Evolutionary conservation across 306 rosid species (phyloP).

Genomic region (Lablab purpureus): DNA sequence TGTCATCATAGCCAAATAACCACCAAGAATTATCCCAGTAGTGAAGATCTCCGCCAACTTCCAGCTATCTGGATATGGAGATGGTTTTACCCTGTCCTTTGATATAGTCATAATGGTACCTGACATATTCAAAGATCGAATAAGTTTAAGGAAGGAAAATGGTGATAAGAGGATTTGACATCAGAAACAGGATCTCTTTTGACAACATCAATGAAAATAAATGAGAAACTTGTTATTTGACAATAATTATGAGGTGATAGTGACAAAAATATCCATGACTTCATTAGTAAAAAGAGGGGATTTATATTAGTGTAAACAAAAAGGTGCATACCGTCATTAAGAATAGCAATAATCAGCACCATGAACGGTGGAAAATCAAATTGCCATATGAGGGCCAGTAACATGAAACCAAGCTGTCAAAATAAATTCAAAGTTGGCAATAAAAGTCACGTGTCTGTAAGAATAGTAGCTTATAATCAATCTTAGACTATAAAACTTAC

Average conservation of each 20-base stretch:
- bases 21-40: conserved; percentile 82
- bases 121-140: conserved; percentile 39
- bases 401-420: conserved; percentile 89
- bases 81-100: conserved; percentile 89
- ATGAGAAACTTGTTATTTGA: background rate
- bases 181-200: background rate
- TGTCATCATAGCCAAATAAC: conserved; percentile 90
- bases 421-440: conserved; percentile 33
- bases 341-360: conserved; percentile 90
- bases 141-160: background rate
- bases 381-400: conserved; percentile 85
- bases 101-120: conserved; percentile 95
- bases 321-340: conserved; percentile 72
- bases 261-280: background rate
- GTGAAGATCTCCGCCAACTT: conserved; percentile 81
- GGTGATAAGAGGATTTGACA: background rate
- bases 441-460: conserved; percentile 23
- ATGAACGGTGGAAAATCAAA: conserved; percentile 95
- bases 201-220: conserved; percentile 1
- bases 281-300: background rate
- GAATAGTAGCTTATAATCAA: background rate
- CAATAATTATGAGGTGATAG: background rate
- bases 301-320: background rate
- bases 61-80: conserved; percentile 93
- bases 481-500: conserved; percentile 52